phyloP scores from a whole-genome alignment of 495 filamentous ascomycete genomes.

The Penicillium cosmopolitanum region DNA sequence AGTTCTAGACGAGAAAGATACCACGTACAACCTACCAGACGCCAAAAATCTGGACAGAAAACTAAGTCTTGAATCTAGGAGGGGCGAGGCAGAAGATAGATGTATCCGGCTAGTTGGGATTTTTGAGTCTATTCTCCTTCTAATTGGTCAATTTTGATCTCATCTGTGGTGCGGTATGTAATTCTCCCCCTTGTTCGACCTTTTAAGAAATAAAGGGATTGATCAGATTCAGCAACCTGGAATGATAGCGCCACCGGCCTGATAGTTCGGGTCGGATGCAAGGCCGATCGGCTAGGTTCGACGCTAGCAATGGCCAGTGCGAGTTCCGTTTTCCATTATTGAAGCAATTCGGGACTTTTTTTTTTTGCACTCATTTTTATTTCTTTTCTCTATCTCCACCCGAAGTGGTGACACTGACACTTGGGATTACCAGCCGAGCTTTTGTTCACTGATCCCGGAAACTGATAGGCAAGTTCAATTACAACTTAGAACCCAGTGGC shows the following conservation, averaged over 20 bases:
- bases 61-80: constrained; percentile 9
- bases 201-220: constrained; percentile 20
- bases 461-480: background rate
- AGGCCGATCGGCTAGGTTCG: constrained; percentile 21
- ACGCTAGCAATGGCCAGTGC: background rate
- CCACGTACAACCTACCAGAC: constrained; percentile 22
- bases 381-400: background rate
- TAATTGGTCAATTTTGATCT: constrained; percentile 19
- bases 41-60: constrained; percentile 5
- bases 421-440: too few relatives aligned
- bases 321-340: background rate
- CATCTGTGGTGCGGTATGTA: constrained; percentile 17
- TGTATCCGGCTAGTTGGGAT: background rate
- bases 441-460: background rate
- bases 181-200: constrained; percentile 22
- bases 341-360: background rate
- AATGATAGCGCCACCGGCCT: constrained; percentile 20
- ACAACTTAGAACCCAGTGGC: background rate
- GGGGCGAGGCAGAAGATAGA: constrained; percentile 1
- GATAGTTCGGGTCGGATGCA: constrained; percentile 30
- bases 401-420: background rate
- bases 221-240: constrained; percentile 23
- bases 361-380: too few relatives aligned
- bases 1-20: constrained; percentile 8
- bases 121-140: background rate